phyloP scores from a whole-genome alignment of 768 basidiomycete genomes.

The Dacryopinax spathularia region DNA sequence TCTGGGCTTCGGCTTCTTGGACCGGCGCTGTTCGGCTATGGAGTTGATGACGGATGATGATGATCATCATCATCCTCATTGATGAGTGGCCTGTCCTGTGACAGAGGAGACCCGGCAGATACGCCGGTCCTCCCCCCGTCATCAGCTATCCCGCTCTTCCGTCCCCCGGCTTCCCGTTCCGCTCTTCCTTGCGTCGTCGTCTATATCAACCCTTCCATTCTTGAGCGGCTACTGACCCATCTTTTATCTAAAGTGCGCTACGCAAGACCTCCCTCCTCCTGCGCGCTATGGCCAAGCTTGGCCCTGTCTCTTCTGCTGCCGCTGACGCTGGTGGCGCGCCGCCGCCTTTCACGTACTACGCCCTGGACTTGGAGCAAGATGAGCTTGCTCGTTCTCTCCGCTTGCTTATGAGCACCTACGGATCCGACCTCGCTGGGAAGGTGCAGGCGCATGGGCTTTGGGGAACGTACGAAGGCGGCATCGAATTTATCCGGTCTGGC shows the following conservation, averaged over 20 bases:
- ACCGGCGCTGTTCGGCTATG: not conserved
- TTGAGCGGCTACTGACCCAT: slow-evolving; percentile 3
- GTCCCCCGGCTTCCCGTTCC: too few species aligned
- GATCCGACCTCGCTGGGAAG: slow-evolving; percentile 48
- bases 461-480: slow-evolving; percentile 81
- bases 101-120: too few species aligned
- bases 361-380: slow-evolving; percentile 79
- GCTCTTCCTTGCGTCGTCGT: not conserved
- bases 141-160: not conserved
- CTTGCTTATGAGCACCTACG: slow-evolving; percentile 43
- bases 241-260: slow-evolving; percentile 41
- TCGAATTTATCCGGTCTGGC: slow-evolving; percentile 60
- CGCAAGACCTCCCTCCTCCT: slow-evolving; percentile 82
- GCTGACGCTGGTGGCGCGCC: slow-evolving; percentile 12
- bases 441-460: slow-evolving; percentile 72
- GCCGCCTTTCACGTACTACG: slow-evolving; percentile 66
- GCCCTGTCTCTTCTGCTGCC: slow-evolving; percentile 20
- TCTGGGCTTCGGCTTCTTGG: not conserved
- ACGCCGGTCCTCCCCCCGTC: too few species aligned
- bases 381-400: slow-evolving; percentile 71
- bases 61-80: slow-evolving; percentile 3
- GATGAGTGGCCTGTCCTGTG: not conserved
- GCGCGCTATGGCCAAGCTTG: slow-evolving; percentile 46
- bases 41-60: too few species aligned
- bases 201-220: not conserved